Evolutionary conservation across 1,284 basidiomycete species (phyloP).

Genomic region (Pyrrhoderma lamaoense): DNA sequence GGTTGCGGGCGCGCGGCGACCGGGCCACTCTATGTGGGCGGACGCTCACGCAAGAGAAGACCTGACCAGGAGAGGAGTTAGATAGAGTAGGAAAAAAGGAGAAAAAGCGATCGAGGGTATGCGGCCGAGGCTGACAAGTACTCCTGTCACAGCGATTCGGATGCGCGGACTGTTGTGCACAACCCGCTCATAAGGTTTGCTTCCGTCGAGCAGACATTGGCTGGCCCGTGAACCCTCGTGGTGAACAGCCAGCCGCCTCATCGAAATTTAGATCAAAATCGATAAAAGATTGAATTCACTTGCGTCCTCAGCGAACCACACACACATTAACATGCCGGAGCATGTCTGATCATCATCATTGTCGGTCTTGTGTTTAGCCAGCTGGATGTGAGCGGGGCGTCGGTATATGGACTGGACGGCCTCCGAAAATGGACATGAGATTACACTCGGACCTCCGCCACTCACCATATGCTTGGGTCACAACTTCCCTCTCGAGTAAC

Average conservation of each 20-base stretch:
- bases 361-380: not conserved
- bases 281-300: slow-evolving; percentile 1
- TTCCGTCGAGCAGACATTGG: slow-evolving; percentile 17
- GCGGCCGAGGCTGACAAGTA: slow-evolving; percentile 2
- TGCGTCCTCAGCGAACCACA: too few relatives aligned
- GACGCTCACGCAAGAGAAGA: too few relatives aligned
- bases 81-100: slow-evolving; percentile 3
- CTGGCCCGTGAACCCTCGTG: slow-evolving; percentile 9
- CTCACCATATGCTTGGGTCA: slow-evolving; percentile 13
- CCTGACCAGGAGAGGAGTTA: too few relatives aligned
- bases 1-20: slow-evolving; percentile 6
- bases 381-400: not conserved
- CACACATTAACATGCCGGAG: not conserved
- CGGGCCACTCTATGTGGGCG: not conserved
- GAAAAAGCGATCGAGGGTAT: slow-evolving; percentile 12
- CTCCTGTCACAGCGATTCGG: slow-evolving; percentile 11
- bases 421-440: slow-evolving; percentile 7
- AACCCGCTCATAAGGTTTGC: slow-evolving; percentile 17
- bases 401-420: not conserved
- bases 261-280: slow-evolving; percentile 2
- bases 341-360: not conserved
- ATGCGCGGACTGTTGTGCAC: slow-evolving; percentile 9
- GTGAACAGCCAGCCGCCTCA: slow-evolving; percentile 6
- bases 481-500: slow-evolving; percentile 13
- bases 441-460: slow-evolving; percentile 1